These are phyloP conservation scores for Porogramme epimiltina DNA, from an alignment of 1,284 basidiomycete species.

Conservation along the genomic window DNA sequence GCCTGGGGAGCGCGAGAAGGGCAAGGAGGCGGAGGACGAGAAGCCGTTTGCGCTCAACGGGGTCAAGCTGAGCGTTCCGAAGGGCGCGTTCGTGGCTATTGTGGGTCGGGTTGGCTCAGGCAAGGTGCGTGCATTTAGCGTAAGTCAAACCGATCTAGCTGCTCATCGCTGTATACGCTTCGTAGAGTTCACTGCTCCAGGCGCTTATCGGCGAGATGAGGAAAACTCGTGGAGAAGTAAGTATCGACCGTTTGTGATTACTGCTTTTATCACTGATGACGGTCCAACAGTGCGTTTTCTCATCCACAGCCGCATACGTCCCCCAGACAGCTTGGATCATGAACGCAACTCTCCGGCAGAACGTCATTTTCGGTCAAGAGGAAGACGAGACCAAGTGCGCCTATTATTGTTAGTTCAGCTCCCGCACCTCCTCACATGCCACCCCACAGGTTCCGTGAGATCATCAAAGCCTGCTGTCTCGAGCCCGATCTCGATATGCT, in stretches of 20 bases:
- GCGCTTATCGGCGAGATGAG: conserved; percentile 83
- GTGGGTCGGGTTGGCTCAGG: conserved; percentile 77
- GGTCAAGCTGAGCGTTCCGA: conserved; percentile 58
- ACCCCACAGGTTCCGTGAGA: conserved; percentile 49
- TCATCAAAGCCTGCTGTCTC: conserved; percentile 63
- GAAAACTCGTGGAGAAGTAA: conserved; percentile 54
- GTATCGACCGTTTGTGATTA: conserved; percentile 13
- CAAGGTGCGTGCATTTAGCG: conserved; percentile 46
- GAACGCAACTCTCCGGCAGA: conserved; percentile 70
- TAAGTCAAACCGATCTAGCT: no score
- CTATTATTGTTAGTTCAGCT: not conserved
- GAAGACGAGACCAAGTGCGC: conserved; percentile 54
- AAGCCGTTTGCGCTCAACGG: conserved; percentile 64
- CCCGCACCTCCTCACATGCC: no score
- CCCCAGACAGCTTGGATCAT: conserved; percentile 82
- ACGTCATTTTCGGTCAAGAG: conserved; percentile 64
- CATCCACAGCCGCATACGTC: conserved; percentile 73
- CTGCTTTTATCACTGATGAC: not conserved
- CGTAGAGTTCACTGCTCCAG: conserved; percentile 65
- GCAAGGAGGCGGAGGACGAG: conserved; percentile 35
- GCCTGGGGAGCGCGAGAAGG: conserved; percentile 13
- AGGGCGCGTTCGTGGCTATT: conserved; percentile 69
- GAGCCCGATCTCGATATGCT: conserved; percentile 69
- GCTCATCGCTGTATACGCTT: not conserved
- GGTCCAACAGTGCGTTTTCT: conserved; percentile 52